Evolutionary conservation across 257 asterid species (phyloP).

Genomic region (Solanum peruvianum): DNA sequence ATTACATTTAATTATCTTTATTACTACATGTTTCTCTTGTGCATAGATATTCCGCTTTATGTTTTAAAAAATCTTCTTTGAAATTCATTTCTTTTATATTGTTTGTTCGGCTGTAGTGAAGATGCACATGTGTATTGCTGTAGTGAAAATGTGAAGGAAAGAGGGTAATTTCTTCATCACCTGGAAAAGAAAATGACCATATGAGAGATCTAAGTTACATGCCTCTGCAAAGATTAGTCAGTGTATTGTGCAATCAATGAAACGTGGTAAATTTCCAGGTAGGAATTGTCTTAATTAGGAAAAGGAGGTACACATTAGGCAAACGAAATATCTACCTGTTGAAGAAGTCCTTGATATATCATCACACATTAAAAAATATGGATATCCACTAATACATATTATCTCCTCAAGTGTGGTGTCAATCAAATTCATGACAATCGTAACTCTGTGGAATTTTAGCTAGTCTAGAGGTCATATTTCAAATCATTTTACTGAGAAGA

Average conservation of each 20-base stretch:
- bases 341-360: constrained; percentile 27
- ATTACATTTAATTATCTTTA: too few species aligned
- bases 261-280: background rate
- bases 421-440: background rate
- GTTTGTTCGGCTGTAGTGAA: too few species aligned
- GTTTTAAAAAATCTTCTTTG: too few species aligned
- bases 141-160: too few species aligned
- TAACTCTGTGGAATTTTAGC: background rate
- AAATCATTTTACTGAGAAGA: background rate
- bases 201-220: too few species aligned
- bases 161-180: too few species aligned
- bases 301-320: constrained; percentile 33
- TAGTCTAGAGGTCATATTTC: background rate
- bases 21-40: too few species aligned
- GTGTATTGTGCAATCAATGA: background rate
- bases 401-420: background rate
- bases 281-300: constrained; percentile 16
- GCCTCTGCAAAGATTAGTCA: background rate
- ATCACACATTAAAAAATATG: constrained; percentile 8
- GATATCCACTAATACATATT: background rate
- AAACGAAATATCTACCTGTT: constrained; percentile 29
- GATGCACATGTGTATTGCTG: too few species aligned
- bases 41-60: too few species aligned
- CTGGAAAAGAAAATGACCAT: too few species aligned
- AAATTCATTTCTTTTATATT: too few species aligned